These are phyloP conservation scores for Salvia sclarea DNA, from an alignment of 305 asterid genomes.

Conservation along the genomic window DNA sequence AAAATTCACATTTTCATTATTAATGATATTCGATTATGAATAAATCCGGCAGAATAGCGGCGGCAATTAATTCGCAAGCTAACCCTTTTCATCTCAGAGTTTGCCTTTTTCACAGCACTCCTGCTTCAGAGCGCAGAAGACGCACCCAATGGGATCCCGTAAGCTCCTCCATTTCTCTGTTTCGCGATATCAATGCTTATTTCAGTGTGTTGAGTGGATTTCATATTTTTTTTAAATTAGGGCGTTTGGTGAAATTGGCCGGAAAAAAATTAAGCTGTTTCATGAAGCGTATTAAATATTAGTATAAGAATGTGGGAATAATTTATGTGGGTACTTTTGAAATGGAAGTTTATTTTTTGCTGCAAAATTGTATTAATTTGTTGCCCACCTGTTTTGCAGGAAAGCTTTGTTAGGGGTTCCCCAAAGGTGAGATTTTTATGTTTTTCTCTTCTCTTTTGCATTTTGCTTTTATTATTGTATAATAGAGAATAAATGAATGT, in stretches of 20 bases:
- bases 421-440: slow-evolving; percentile 49
- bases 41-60: slow-evolving; percentile 44
- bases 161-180: slow-evolving; percentile 22
- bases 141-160: slow-evolving; percentile 71
- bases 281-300: neutral
- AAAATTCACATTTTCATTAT: neutral
- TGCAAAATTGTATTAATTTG: slow-evolving; percentile 22
- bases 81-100: slow-evolving; percentile 54
- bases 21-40: slow-evolving; percentile 55
- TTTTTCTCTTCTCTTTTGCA: slow-evolving; percentile 1
- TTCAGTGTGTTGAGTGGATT: neutral
- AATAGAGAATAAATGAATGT: slow-evolving; percentile 7
- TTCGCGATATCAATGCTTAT: neutral
- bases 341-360: neutral
- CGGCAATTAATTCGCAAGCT: slow-evolving; percentile 43
- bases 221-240: neutral
- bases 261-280: slow-evolving; percentile 31
- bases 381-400: slow-evolving; percentile 46
- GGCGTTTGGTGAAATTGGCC: slow-evolving; percentile 6
- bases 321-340: neutral
- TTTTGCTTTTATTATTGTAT: neutral
- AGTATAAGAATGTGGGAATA: neutral
- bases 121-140: slow-evolving; percentile 68
- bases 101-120: slow-evolving; percentile 61
- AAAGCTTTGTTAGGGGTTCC: slow-evolving; percentile 46